Conservation (phyloP, 2,329 filamentous ascomycete species). For the Acrodontium crateriforme region DNA sequence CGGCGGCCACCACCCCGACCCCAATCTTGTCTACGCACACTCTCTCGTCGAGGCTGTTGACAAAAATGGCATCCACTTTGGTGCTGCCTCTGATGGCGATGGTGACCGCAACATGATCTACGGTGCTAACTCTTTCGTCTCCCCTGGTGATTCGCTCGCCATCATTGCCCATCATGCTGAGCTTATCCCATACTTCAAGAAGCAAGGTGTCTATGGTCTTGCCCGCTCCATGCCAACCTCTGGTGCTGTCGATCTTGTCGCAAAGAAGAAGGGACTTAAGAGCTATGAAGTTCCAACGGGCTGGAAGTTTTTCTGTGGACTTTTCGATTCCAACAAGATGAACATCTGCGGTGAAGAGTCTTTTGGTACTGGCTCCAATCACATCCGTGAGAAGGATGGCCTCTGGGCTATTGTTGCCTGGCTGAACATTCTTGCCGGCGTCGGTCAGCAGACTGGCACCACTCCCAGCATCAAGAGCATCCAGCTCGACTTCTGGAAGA, state of each 20-base stretch:
- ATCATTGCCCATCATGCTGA: constrained; percentile 97
- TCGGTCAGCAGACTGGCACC: constrained; percentile 67
- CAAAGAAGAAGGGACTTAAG: constrained; percentile 80
- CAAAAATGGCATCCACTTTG: constrained; percentile 82
- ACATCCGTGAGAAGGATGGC: constrained; percentile 98
- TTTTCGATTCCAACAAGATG: constrained; percentile 88
- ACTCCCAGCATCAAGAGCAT: constrained; percentile 91
- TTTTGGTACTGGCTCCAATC: constrained; percentile 95
- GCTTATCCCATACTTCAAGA: constrained; percentile 96
- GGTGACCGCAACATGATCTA: constrained; percentile 99
- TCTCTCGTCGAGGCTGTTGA: constrained; percentile 89
- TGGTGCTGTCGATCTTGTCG: constrained; percentile 86
- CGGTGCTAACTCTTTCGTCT: constrained; percentile 90
- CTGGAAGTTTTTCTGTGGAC: constrained; percentile 98
- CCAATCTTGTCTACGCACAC: constrained; percentile 93
- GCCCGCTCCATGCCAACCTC: constrained; percentile 97
- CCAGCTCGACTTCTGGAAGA: constrained; percentile 92
- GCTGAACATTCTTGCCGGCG: constrained; percentile 95
- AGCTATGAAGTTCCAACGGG: constrained; percentile 96
- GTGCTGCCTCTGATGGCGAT: constrained; percentile 90
- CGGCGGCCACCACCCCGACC: constrained; percentile 91
- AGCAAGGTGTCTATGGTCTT: constrained; percentile 88
- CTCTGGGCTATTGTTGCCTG: constrained; percentile 95
- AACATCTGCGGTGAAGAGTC: constrained; percentile 98
- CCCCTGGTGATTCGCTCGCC: constrained; percentile 88